phyloP scores from a whole-genome alignment of 768 basidiomycete genomes.

The Lactarius evosmus region DNA sequence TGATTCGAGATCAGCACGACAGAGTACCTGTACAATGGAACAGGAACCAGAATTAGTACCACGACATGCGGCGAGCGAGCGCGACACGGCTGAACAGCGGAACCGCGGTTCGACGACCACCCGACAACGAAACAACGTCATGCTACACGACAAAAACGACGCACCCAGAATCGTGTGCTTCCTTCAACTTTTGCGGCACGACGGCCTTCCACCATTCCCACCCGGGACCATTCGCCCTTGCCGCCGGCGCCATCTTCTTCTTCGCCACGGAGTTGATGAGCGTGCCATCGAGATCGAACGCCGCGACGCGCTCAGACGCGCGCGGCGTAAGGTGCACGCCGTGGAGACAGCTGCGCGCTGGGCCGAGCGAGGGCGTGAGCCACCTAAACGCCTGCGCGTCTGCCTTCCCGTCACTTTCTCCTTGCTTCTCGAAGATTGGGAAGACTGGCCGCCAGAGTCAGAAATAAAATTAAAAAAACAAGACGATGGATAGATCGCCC shows the following conservation, averaged over 20 bases:
- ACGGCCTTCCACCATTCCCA: constrained; percentile 74
- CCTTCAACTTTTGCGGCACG: constrained; percentile 62
- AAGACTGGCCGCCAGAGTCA: constrained; percentile 28
- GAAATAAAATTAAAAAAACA: neutral
- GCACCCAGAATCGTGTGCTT: constrained; percentile 59
- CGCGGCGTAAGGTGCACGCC: constrained; percentile 41
- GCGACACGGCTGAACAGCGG: neutral
- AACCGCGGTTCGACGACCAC: neutral
- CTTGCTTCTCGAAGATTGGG: constrained; percentile 32
- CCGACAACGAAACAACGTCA: no score
- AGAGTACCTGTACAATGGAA: constrained; percentile 47
- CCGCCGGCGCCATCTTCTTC: constrained; percentile 32
- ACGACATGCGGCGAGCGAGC: neutral
- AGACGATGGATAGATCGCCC: neutral
- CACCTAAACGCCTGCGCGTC: constrained; percentile 31
- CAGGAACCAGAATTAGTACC: neutral
- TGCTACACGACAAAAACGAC: constrained; percentile 21
- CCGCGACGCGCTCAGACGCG: constrained; percentile 57
- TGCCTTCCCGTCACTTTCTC: constrained; percentile 6
- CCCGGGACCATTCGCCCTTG: constrained; percentile 40
- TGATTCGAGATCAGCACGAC: constrained; percentile 86
- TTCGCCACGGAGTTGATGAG: constrained; percentile 56
- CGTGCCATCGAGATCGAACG: constrained; percentile 87
- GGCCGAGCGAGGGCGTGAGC: constrained; percentile 35
- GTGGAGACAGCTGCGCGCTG: constrained; percentile 38